phyloP scores from a whole-genome alignment of 345 rosid genomes.

The Anacardium occidentale region DNA sequence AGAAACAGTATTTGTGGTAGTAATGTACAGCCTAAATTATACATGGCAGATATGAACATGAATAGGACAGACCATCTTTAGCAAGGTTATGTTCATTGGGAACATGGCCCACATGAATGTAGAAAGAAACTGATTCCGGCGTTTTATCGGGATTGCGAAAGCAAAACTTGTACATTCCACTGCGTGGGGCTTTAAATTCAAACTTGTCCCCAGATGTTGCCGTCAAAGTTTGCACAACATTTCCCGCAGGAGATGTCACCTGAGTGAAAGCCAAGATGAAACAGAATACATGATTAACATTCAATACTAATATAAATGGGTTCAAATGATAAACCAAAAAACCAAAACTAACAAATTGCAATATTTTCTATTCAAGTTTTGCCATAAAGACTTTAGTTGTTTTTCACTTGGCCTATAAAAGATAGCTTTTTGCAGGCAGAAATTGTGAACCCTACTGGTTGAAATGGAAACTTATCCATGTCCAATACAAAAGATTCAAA shows the following conservation, averaged over 20 bases:
- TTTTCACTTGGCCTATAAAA: not conserved
- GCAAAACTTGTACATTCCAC: slow-evolving; percentile 98
- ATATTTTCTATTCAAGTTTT: not conserved
- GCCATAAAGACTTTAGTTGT: not conserved
- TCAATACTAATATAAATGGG: not conserved
- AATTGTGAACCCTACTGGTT: too few species aligned
- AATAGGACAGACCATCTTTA: slow-evolving; percentile 68
- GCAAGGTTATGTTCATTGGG: slow-evolving; percentile 92
- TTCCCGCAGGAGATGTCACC: slow-evolving; percentile 89
- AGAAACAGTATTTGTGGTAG: not conserved
- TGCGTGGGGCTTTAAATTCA: slow-evolving; percentile 80
- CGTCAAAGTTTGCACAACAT: slow-evolving; percentile 55
- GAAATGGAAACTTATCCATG: not conserved
- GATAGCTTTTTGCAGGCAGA: not conserved
- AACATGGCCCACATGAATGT: slow-evolving; percentile 93
- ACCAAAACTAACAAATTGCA: not conserved
- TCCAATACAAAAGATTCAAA: not conserved
- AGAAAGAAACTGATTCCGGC: slow-evolving; percentile 92
- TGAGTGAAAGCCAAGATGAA: slow-evolving; percentile 22
- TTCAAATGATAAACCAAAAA: not conserved
- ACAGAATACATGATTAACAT: not conserved
- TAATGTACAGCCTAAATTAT: slow-evolving; percentile 1
- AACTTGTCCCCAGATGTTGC: slow-evolving; percentile 97
- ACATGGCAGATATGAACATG: not conserved
- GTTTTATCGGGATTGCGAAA: slow-evolving; percentile 88